Evolutionary conservation across 371 early-diverging fungal genomes (phyloP), one percentile per base, ranked within the genome.

Genomic region (Mucor ambiguus): DNA sequence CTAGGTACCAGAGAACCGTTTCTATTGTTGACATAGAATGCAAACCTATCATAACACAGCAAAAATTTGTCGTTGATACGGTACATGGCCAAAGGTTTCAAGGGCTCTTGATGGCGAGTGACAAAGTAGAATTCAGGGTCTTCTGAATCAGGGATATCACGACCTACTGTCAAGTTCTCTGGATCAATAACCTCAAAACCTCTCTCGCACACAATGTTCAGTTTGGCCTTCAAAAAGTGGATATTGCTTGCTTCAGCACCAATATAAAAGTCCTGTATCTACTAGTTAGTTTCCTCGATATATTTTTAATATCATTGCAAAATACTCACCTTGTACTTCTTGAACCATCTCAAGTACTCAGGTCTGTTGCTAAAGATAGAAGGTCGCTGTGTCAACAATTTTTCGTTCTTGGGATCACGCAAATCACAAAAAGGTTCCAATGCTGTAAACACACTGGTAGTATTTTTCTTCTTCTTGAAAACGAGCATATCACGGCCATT

Each of bases 41-140:
- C 95, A 82, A 95, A 94, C 65, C 94, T 93, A 44, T 94, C 92
- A 76, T 96, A 97, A 72, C 96, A 96, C 41, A 96, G 82, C 58
- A 97, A 73, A 73, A 95, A 83, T 49, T 76, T 80, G 55, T 90
- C 87, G 35, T 74, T 77, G 28, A 95, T 86, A 44, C 94, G 87
- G 77, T 93, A 96, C 72, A 97, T 89, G 20, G 93, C 90, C 49
- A 96, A 83, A 3, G 98, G 96, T 52, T 87, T 83, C 71, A 90
- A 61, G 59, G 85, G 77, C 68, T 92, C 85, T 75, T 89, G 74
- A 79, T 83, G 85, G 66, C 90, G 89, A 57, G 87, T 85, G 4
- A 95, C 92, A 85, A 95, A 95, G 59, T 90, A 87, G 58, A 96
- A 85, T 35, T 87, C 83, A 11, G 87, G 85, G 76, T 96, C 95